Percentiles rank a stretch among this genome's conserved stretches.
Conservation (phyloP, 345 rosid species). For the Gynandropsis gynandra region DNA sequence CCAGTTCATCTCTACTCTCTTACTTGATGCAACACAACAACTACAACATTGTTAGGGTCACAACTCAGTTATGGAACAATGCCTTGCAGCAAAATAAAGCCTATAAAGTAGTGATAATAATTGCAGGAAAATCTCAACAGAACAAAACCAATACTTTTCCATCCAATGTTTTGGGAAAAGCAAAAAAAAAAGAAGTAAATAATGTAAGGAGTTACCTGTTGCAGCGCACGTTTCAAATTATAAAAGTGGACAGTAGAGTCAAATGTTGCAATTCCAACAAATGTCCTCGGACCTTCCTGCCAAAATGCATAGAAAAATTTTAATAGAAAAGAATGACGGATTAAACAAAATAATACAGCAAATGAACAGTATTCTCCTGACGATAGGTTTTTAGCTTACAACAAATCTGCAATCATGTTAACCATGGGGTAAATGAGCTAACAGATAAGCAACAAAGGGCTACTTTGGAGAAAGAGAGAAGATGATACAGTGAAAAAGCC, state of each 20-base stretch:
- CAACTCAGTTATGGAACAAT: slow-evolving; percentile 1
- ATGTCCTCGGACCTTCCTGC: slow-evolving; percentile 82
- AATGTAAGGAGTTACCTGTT: slow-evolving; percentile 43
- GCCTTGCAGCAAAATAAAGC: slow-evolving; percentile 11
- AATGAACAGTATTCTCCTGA: neutral
- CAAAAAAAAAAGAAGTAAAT: slow-evolving; percentile 10
- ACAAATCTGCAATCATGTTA: slow-evolving; percentile 10
- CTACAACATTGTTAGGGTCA: slow-evolving; percentile 1
- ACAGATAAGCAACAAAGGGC: slow-evolving; percentile 12
- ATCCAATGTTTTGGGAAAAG: slow-evolving; percentile 2
- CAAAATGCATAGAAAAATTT: slow-evolving; percentile 14
- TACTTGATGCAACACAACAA: slow-evolving; percentile 7
- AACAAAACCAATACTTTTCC: slow-evolving; percentile 7
- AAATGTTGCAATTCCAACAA: slow-evolving; percentile 79
- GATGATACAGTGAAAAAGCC: slow-evolving; percentile 5
- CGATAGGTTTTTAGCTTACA: neutral
- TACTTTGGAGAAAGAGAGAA: neutral
- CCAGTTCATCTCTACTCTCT: neutral
- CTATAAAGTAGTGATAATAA: neutral
- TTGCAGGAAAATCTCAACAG: neutral
- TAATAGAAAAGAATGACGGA: slow-evolving; percentile 4
- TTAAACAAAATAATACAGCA: neutral
- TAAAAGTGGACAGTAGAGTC: slow-evolving; percentile 74
- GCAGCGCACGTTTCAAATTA: slow-evolving; percentile 64
- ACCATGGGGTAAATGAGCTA: slow-evolving; percentile 12